Base-by-base conservation (phyloP, 495 filamentous ascomycete genomes). In the Lasiosphaeria miniovina region DNA sequence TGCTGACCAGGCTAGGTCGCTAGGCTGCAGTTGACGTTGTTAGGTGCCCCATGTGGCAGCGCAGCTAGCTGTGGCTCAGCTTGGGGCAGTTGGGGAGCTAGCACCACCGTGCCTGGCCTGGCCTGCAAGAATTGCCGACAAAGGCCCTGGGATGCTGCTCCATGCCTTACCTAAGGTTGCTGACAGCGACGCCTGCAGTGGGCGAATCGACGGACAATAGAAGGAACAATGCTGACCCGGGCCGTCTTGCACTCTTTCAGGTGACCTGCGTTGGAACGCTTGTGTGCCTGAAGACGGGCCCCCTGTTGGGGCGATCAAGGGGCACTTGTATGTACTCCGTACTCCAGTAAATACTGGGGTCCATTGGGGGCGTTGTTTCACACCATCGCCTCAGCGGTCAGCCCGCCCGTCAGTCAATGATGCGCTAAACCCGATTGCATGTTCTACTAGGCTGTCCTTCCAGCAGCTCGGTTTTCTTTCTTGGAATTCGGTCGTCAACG, bases 371-470 rank as follows among this genome's bases (percentile, higher is more conserved):
- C 43, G 43, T 9, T 14, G 43, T 46, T 46, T 46, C 43, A 46
- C 41, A 45, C 6, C 36, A n/a, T n/a, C n/a, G n/a, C 11, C 6
- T 40, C 36, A 40, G 36, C 41, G 4, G 41, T 45, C 41, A 45
- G 41, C 41, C 41, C 11, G 52, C 38, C n/a, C 49, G 55, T 33
- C 11, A 52, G 8, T 55, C 35, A 10, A 48, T n/a, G 32, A 17
- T 40, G 54, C 58, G 52, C 52, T 58, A 57, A 45, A 54, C 59
- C 59, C 49, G 61, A 52, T 61, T 62, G 36, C 54, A 65, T 60
- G 40, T 60, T 60, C 65, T 66, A 24, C 24, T 24, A 59, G 64
- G 61, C 58, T 63, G 64, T 60, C 60, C 59, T 62, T 62, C 52
- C 54, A 56, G 41, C 31, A 49, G 54, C 38, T 48, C n/a, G 11